These are phyloP conservation scores for Mallotus japonicus DNA, from an alignment of 441 rosid species.

Conservation along the genomic window DNA sequence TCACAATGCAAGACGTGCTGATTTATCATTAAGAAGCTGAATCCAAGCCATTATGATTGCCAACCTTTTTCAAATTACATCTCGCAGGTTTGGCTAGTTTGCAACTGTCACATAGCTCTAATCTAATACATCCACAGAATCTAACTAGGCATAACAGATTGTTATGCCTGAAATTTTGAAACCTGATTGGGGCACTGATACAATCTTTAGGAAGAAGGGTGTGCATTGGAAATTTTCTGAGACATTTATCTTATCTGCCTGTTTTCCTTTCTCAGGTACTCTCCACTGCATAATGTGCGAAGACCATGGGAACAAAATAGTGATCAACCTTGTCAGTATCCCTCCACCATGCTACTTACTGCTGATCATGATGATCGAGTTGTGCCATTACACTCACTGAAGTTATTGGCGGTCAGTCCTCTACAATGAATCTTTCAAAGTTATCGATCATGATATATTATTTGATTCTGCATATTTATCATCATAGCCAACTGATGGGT, in stretches of 20 bases:
- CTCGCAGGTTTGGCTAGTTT: no score
- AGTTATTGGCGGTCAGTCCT: slow-evolving; percentile 74
- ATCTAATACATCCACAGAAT: no score
- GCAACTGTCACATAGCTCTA: no score
- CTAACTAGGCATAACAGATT: no score
- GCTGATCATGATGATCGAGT: slow-evolving; percentile 98
- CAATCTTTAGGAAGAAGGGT: no score
- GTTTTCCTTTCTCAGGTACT: slow-evolving; percentile 54
- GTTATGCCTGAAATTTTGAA: no score
- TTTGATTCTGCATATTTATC: background rate
- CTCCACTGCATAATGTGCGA: slow-evolving; percentile 85
- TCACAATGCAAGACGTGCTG: no score
- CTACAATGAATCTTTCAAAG: background rate
- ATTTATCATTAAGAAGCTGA: no score
- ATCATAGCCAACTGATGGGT: background rate
- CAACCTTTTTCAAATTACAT: no score
- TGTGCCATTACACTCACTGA: slow-evolving; percentile 85
- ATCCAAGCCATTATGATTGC: no score
- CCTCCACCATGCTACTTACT: slow-evolving; percentile 90
- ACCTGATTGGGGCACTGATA: no score
- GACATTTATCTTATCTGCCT: background rate
- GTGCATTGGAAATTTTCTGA: no score
- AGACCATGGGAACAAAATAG: slow-evolving; percentile 79
- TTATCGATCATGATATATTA: background rate
- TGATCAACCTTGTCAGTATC: slow-evolving; percentile 53